Evolutionary conservation across 495 filamentous ascomycete genomes (phyloP), one percentile per base, ranked within the genome.

Genomic region (Elasticomyces elasticus): DNA sequence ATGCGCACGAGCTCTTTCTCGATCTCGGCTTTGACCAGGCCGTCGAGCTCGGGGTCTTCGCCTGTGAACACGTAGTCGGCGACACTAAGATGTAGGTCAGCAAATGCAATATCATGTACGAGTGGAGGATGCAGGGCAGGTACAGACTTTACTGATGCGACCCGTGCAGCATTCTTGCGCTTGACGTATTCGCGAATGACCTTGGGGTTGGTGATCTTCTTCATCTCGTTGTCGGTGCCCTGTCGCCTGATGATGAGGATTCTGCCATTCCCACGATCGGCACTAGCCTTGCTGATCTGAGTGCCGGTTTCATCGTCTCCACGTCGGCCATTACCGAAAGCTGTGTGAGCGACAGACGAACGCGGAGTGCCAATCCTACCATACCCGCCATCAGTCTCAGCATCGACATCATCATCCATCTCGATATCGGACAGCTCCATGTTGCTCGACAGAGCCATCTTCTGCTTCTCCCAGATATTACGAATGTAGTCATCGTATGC

Each of bases 391-490:
- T 54, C 42, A 19, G 52, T 52, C 37, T 77, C 80, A 22, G 81
- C 77, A 1, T 81, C 74, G 37, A 80, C 81, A 40, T 82, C 79
- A 49, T 92, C 86, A 48, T 85, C 80, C 45, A 74, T 74, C 17
- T 84, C 80, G 11, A 70, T 63, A 49, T 85, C 83, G 0, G 79
- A 79, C 47, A 76, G 76, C 56, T 84, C 81, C 15, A 79, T 65
- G 0, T 69, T 78, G 7, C 81, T 83, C 0, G 81, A 81, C 9
- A 99, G 69, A 53, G 83, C 91, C 22, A 77, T 73, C 63, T 84
- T 84, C 67, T 99, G 92, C 40, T 84, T 77, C 26, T 86, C 80
- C 92, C 92, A 99, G 54, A 97, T 95, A 17, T 82, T 78, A 20
- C 80, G 80, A 52, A 97, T 94, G 11, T 86, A 84, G 7, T 86